Evolutionary conservation across 148 eudicot species (phyloP), one percentile per base, ranked within the genome.

Genomic region (Nyssa sinensis): DNA sequence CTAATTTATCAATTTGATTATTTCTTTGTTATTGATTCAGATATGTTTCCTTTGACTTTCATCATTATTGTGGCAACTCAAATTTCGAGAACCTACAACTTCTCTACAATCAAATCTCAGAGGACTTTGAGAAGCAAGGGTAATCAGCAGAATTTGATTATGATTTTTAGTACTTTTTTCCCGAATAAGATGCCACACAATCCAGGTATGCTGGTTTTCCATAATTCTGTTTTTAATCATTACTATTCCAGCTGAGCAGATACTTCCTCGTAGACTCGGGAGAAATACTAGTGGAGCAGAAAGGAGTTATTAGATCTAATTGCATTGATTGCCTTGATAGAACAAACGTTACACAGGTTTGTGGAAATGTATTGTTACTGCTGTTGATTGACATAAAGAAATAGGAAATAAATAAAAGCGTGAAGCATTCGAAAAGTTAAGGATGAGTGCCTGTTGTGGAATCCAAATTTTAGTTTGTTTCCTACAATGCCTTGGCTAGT

Each of bases 271-370:
- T 86, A 77, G 86, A 85, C 71, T 25, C 79, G 35, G 90, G 83
- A 78, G 76, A 75, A 69, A 69, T 86, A 61, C 64, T 90, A 75
- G 76, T 74, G 74, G 92, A 91, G 80, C 98, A 95, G 81, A 84
- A 78, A 55, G 98, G 97, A 71, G 79, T 95, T 62, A 78, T 95
- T 66, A 89, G 98, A 81, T 89, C 96, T 21, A 95, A 95, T 79
- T 95, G 98, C 84, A 92, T 95, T 58, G 98, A 95, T 77, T 95
- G 98, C 81, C 97, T 95, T 71, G 98, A 95, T 82, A 86, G 98
- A 71, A 95, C 98, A 64, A 95, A 92, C 85, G 98, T 95, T 74
- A 92, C 97, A 29, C 98, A 95, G 97, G 97, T 95, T 71, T 78
- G 84, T 77, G 71, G 73, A 60, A 61, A 61, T 78, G 57, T 41